Evolutionary conservation across 78 protist species (phyloP), one percentile per base, ranked within the genome.

Genomic region (slime mould (Dictyostelium discoideum)): DNA sequence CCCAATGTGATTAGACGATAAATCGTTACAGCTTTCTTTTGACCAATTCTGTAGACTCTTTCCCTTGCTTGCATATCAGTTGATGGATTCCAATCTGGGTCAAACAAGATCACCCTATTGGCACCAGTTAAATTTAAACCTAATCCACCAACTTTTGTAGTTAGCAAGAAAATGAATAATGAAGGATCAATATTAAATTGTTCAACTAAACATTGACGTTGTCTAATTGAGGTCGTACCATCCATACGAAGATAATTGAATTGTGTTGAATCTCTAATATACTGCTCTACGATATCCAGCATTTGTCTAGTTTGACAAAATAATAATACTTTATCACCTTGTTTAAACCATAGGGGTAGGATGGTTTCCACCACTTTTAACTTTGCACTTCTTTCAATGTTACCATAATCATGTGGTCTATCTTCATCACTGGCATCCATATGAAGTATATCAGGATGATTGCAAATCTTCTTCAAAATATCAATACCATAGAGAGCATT

Each of bases 81-180:
- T 0, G 96, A 84, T 1, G 98, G 98, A 37, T 97, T 97, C 99
- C 99, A 99, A 92, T 98, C 99, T 2, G 99, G 99, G 78, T 99
- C 99, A 78, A 73, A 97, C 29, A 99, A 92, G 84, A 99, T 74
- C 4, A 99, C 99, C 4, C 99, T 93, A 85, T 98, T 93, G 1
- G 99, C 99, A 67, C 99, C 99, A 0, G 98, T 98, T n/a, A 99
- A 65, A 77, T 99, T 99, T 44, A 98, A 37, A 18, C 99, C 99
- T 4, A 99, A 82, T 8, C 99, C 93, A 92, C 97, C 94, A 80
- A 92, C 97, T 14, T 92, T 92, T 11, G 99, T 99, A 2, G 99
- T 98, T 40, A 99, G 96, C 26, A 99, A 87, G 77, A 99, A 98
- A 18, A 97, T 76, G 67, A 98, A 99, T 44, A 97, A 20, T 8